These are phyloP conservation scores for Haplographium delicatum DNA, from an alignment of 495 filamentous ascomycete genomes.

Conservation along the genomic window DNA sequence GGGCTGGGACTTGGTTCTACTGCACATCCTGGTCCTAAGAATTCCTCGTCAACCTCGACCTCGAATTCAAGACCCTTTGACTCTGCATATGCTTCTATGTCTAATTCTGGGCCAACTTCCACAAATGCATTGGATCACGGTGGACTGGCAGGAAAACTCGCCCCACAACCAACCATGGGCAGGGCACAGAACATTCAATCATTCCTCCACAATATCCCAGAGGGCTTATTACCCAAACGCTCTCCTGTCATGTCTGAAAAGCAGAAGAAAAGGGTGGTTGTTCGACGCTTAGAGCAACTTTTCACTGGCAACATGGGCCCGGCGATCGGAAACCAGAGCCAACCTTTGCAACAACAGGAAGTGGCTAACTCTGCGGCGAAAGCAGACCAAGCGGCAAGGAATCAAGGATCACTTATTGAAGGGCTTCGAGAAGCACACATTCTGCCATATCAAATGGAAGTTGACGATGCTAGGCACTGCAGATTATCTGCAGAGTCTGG, in stretches of 20 bases:
- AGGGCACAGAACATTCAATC: constrained; percentile 49
- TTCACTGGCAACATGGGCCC: constrained; percentile 64
- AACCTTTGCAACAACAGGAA: constrained; percentile 48
- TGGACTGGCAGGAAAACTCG: constrained; percentile 13
- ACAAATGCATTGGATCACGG: constrained; percentile 2
- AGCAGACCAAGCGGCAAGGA: constrained; percentile 20
- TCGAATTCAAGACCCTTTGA: constrained; percentile 55
- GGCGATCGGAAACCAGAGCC: constrained; percentile 33
- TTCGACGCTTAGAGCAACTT: constrained; percentile 65
- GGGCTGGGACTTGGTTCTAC: constrained; percentile 29
- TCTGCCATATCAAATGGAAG: constrained; percentile 24
- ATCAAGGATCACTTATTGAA: constrained; percentile 22
- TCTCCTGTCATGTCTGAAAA: constrained; percentile 53
- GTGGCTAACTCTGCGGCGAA: constrained; percentile 42
- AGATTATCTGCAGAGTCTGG: not conserved
- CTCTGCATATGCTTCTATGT: constrained; percentile 72
- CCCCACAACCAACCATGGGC: constrained; percentile 21
- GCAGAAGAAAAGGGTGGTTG: constrained; percentile 65
- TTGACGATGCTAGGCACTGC: not conserved
- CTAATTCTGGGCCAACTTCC: constrained; percentile 38
- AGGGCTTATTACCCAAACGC: constrained; percentile 49
- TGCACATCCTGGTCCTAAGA: constrained; percentile 34
- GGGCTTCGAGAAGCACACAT: constrained; percentile 47
- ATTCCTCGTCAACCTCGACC: constrained; percentile 42
- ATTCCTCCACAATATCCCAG: constrained; percentile 57